phyloP scores from a whole-genome alignment of 148 eudicot genomes.

The Diospyros kaki region DNA sequence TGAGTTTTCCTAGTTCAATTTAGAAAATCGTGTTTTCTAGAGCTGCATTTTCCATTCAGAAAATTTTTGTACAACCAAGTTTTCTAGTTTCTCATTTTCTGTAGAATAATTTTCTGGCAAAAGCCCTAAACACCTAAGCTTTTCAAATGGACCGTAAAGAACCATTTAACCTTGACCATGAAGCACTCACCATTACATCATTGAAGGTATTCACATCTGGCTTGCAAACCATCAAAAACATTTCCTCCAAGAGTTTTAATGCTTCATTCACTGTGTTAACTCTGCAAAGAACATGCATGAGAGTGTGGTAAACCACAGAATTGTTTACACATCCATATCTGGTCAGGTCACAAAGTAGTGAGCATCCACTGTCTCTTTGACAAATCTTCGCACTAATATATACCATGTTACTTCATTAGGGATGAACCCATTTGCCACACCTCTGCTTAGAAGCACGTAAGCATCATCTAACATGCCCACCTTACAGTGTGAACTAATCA shows the following conservation, averaged over 20 bases:
- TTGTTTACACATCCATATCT: conserved; percentile 92
- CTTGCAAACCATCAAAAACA: conserved; percentile 84
- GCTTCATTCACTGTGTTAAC: conserved; percentile 66
- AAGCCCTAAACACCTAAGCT: too few species aligned
- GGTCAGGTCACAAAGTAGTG: conserved; percentile 88
- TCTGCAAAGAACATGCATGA: conserved; percentile 66
- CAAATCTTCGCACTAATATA: conserved; percentile 46
- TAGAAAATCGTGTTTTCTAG: too few species aligned
- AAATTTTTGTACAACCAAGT: too few species aligned
- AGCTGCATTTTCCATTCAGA: too few species aligned
- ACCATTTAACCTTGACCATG: too few species aligned
- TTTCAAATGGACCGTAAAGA: too few species aligned
- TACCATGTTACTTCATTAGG: conserved; percentile 80
- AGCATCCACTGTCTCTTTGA: conserved; percentile 60
- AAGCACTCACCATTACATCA: conserved; percentile 38
- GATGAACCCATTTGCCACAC: conserved; percentile 58
- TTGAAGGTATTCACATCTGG: conserved; percentile 91
- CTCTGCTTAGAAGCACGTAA: conserved; percentile 52
- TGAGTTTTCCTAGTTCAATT: too few species aligned
- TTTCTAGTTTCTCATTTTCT: too few species aligned
- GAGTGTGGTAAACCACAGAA: conserved; percentile 74
- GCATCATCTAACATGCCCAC: conserved; percentile 57
- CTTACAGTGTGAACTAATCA: conserved; percentile 64
- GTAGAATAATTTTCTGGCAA: too few species aligned
- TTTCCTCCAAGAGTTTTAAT: conserved; percentile 70